Evolutionary conservation across 140 eudicot species (phyloP).

Genomic region (Senecio squalidus): DNA sequence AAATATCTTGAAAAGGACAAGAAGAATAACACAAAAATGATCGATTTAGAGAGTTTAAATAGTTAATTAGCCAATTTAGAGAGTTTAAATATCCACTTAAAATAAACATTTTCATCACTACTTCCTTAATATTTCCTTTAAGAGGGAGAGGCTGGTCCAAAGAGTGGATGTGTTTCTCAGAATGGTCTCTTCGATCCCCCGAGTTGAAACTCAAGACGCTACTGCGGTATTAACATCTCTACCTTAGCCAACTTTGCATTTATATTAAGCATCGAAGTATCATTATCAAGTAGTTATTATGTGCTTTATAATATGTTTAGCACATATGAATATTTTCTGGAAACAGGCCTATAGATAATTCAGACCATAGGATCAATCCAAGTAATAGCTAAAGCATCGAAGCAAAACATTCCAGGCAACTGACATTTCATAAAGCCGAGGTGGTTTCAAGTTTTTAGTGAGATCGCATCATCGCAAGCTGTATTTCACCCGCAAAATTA

Average conservation of each 20-base stretch:
- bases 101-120: too few species aligned
- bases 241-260: conserved; percentile 1
- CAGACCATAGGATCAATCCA: conserved; percentile 92
- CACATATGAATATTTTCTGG: neutral
- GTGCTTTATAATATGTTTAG: conserved; percentile 6
- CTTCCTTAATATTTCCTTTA: too few species aligned
- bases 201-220: conserved; percentile 80
- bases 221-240: conserved; percentile 48
- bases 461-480: conserved; percentile 72
- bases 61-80: too few species aligned
- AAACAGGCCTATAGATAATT: conserved; percentile 46
- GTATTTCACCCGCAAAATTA: conserved; percentile 62
- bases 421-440: conserved; percentile 86
- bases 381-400: conserved; percentile 87
- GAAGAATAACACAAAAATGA: too few species aligned
- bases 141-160: conserved; percentile 85
- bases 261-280: neutral
- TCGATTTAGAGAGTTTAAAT: too few species aligned
- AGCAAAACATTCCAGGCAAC: conserved; percentile 61
- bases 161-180: conserved; percentile 55
- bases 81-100: too few species aligned
- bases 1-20: too few species aligned
- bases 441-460: conserved; percentile 62
- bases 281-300: neutral
- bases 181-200: conserved; percentile 83